Percentiles rank a stretch among this genome's conserved stretches.
Conservation (phyloP, 805 yeast species). For the Ogataea henricii region DNA sequence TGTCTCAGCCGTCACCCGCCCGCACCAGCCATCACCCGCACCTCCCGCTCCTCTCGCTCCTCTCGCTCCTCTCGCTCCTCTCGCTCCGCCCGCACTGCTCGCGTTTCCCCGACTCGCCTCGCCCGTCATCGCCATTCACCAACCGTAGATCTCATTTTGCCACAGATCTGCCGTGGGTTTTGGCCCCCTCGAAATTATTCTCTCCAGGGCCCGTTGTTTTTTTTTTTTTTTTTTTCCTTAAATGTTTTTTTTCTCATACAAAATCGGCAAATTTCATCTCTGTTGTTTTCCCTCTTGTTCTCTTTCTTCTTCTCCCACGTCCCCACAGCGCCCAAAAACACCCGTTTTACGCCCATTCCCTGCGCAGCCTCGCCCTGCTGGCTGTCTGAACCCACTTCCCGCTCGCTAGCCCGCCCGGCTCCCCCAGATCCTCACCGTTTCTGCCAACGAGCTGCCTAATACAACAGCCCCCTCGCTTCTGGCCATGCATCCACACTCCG, state of each 20-base stretch:
- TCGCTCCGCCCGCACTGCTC: no score
- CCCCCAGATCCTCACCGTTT: not conserved
- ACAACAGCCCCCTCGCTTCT: no score
- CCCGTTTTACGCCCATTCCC: not conserved
- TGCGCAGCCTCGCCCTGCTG: not conserved
- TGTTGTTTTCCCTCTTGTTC: not conserved
- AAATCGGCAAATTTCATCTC: conserved; percentile 1
- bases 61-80: no score
- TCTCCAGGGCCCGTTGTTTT: conserved; percentile 2
- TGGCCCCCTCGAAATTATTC: not conserved
- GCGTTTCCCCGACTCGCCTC: not conserved
- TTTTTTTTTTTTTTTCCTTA: not conserved
- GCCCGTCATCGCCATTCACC: not conserved
- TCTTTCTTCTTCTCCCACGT: not conserved
- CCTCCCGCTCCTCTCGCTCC: no score
- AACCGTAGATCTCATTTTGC: not conserved
- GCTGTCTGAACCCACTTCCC: not conserved
- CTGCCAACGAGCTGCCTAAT: no score
- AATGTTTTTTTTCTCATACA: not conserved
- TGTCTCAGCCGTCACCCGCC: no score
- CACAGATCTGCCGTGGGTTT: not conserved
- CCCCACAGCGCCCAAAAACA: not conserved
- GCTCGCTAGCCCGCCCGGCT: not conserved
- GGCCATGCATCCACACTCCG: conserved; percentile 4
- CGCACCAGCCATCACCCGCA: no score